These are phyloP conservation scores for Sclerospora graminicola DNA, from an alignment of 352 stramenopile genomes.

Conservation along the genomic window DNA sequence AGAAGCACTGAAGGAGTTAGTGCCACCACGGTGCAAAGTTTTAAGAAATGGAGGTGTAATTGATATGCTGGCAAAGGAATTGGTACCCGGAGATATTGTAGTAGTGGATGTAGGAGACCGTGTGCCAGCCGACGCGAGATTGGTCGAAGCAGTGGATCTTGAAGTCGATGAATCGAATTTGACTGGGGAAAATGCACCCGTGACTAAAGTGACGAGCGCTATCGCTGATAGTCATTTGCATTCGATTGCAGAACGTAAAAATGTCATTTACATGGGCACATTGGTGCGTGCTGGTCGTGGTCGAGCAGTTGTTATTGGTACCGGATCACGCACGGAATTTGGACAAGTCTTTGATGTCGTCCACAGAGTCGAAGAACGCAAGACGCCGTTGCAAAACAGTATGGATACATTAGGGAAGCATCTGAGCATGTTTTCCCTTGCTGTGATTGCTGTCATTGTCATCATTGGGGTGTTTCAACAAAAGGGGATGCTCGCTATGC, in stretches of 20 bases:
- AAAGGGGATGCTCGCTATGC: constrained; percentile 90
- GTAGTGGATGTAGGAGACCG: constrained; percentile 89
- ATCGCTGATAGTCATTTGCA: constrained; percentile 63
- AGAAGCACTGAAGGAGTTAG: constrained; percentile 72
- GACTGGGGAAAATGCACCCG: constrained; percentile 87
- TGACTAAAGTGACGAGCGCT: constrained; percentile 53
- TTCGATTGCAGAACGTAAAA: constrained; percentile 66
- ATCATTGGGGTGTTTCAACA: constrained; percentile 87
- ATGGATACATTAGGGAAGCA: constrained; percentile 96
- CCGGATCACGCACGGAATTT: constrained; percentile 93
- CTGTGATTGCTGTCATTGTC: constrained; percentile 91
- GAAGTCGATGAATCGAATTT: constrained; percentile 92
- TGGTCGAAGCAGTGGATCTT: constrained; percentile 83
- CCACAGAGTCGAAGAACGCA: constrained; percentile 86
- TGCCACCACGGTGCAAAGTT: constrained; percentile 61
- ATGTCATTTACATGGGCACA: constrained; percentile 96
- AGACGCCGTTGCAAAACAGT: constrained; percentile 89
- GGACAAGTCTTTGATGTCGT: constrained; percentile 93
- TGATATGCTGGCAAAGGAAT: constrained; percentile 65
- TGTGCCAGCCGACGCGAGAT: constrained; percentile 86
- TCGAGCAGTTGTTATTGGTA: constrained; percentile 90
- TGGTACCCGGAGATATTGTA: constrained; percentile 81
- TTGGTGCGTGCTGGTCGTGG: constrained; percentile 88
- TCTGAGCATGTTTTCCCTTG: constrained; percentile 89
- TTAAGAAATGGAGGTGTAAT: constrained; percentile 39